Evolutionary conservation across 1,284 basidiomycete species (phyloP).

Genomic region (Moniliella sp.): DNA sequence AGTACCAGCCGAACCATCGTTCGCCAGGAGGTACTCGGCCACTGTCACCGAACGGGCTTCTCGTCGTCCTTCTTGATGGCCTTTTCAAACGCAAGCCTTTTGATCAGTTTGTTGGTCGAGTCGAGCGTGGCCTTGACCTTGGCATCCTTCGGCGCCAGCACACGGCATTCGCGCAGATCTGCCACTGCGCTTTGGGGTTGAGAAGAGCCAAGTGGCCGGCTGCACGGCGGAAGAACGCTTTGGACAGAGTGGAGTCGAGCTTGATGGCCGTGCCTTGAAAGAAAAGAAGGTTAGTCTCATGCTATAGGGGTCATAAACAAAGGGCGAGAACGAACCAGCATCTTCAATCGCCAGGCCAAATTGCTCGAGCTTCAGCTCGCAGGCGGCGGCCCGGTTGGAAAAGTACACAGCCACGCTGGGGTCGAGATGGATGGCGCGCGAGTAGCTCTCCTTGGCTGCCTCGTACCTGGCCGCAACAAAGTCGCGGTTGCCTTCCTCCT

Average conservation of each 20-base stretch:
- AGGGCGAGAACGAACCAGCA: conserved; percentile 6
- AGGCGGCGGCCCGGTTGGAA: conserved; percentile 28
- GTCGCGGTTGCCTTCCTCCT: conserved; percentile 23
- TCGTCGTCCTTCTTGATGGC: conserved; percentile 23
- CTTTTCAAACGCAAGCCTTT: conserved; percentile 34
- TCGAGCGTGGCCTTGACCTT: conserved; percentile 55
- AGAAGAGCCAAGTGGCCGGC: conserved; percentile 75
- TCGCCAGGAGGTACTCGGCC: conserved; percentile 17
- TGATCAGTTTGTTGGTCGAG: conserved; percentile 69
- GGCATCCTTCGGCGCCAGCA: too few species aligned
- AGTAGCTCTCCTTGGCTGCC: conserved; percentile 22
- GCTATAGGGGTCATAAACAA: background rate
- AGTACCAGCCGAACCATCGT: conserved; percentile 13
- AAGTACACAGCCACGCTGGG: conserved; percentile 15
- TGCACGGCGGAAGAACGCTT: conserved; percentile 76
- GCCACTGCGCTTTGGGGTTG: conserved; percentile 25
- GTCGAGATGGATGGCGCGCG: conserved; percentile 20
- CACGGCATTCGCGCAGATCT: too few species aligned
- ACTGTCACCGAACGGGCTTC: conserved; percentile 12
- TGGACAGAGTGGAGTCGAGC: conserved; percentile 70
- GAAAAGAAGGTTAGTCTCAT: background rate
- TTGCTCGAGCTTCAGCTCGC: conserved; percentile 32
- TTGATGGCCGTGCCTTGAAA: conserved; percentile 56
- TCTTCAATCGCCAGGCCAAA: conserved; percentile 31
- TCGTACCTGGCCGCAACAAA: conserved; percentile 19